Evolutionary conservation across 1,284 basidiomycete genomes (phyloP), one percentile per base, ranked within the genome.

Genomic region (Wallemia ichthyophaga): DNA sequence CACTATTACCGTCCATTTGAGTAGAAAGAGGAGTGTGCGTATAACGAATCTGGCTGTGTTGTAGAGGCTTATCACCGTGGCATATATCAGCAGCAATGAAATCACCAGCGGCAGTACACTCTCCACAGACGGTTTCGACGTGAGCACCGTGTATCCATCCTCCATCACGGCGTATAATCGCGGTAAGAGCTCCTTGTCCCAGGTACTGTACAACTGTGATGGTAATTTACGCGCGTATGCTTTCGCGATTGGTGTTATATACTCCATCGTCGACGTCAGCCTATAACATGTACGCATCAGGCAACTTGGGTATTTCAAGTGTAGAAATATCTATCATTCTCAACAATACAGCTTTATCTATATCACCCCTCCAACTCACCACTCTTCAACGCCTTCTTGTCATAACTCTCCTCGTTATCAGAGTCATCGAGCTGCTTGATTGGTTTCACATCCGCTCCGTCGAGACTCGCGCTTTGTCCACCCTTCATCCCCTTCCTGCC

Each of bases 291-390:
- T 7, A 31, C 28, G 28, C 17, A 31, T 31, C 17, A 7, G 28
- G 17, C 17, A 31, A 31, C 9, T 31, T 31, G 7, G 28, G 7
- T 31, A 31, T 31, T n/a, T n/a, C n/a, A 17, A 31, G 17, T 31
- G 7, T 7, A 17, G 28, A 31, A 31, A 31, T 31, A 31, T 31
- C 17, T 31, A 31, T 17, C 7, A 31, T 7, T 7, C 7, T 17
- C 17, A 31, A 31, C 28, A 31, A 31, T 7, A 31, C 7, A 31
- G 17, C 17, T 48, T 5, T 31, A 7, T 7, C 28, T 31, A 59
- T 53, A 17, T 71, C 68, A 83, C 25, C 80, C 83, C 66, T 87
- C 85, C 66, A 78, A 74, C 63, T 85, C 83, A 48, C 75, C 80
- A 57, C 79, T 69, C 61, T 75, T 72, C 55, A 73, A 71, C 64